Evolutionary conservation across 1,139 yeast species (phyloP).

Genomic region (Hansenula lynferdii): DNA sequence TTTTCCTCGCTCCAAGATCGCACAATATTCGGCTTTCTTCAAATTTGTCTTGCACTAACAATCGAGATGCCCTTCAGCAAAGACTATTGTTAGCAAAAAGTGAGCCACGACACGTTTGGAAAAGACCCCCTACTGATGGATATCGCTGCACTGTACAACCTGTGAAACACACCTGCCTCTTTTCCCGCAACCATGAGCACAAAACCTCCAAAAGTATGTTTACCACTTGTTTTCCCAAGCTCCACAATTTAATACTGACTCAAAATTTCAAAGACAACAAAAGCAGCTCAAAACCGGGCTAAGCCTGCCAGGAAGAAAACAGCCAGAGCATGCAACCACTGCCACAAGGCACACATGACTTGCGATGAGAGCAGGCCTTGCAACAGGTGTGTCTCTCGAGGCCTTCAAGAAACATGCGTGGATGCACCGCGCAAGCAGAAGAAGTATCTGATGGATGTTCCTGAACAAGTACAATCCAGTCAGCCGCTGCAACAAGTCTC

Average conservation of each 20-base stretch:
- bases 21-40: no score
- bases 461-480: constrained; percentile 24
- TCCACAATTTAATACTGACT: neutral
- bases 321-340: constrained; percentile 78
- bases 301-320: constrained; percentile 50
- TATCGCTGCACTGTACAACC: neutral
- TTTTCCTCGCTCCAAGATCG: no score
- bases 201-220: neutral
- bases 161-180: no score
- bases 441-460: constrained; percentile 66
- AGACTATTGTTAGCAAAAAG: no score
- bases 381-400: constrained; percentile 66
- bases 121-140: no score
- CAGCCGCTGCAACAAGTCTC: constrained; percentile 2
- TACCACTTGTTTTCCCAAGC: neutral
- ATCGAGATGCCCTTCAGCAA: no score
- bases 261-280: neutral
- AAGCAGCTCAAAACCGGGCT: neutral
- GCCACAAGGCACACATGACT: constrained; percentile 83
- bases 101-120: no score
- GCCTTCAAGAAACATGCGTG: constrained; percentile 66
- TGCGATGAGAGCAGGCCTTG: constrained; percentile 86
- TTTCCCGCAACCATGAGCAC: neutral
- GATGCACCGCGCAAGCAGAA: constrained; percentile 89
- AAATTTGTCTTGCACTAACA: no score